A percentile compares a stretch with the other conserved stretches of the same genome.
These are phyloP conservation scores for Paracorniculantispora psalliotae DNA, from an alignment of 2,329 filamentous ascomycete genomes.

Conservation along the genomic window DNA sequence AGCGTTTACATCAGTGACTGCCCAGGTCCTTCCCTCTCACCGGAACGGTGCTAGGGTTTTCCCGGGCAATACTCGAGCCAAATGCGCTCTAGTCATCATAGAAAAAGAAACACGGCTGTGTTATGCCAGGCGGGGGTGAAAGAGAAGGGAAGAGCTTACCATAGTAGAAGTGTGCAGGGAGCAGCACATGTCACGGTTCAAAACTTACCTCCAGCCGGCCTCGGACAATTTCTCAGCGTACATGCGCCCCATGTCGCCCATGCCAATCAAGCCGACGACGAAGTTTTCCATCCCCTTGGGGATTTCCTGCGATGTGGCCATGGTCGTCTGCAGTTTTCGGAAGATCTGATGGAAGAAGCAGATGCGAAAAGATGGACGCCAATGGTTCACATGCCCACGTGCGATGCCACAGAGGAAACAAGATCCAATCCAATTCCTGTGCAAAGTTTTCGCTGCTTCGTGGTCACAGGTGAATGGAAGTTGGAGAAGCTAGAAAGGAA, in stretches of 20 bases:
- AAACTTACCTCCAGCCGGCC: slow-evolving; percentile 86
- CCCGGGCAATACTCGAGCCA: slow-evolving; percentile 94
- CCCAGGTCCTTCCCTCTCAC: slow-evolving; percentile 56
- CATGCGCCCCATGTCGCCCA: slow-evolving; percentile 99
- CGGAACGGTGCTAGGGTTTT: slow-evolving; percentile 67
- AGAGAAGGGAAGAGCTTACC: slow-evolving; percentile 31
- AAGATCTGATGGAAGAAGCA: slow-evolving; percentile 13
- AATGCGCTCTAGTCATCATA: slow-evolving; percentile 99
- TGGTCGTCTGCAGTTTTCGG: slow-evolving; percentile 22
- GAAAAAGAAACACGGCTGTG: slow-evolving; percentile 28
- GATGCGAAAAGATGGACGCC: slow-evolving; percentile 17
- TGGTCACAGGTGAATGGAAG: background rate
- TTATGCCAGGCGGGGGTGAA: background rate
- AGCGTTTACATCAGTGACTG: slow-evolving; percentile 98
- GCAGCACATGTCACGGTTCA: slow-evolving; percentile 7
- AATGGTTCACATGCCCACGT: slow-evolving; percentile 22
- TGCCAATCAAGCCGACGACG: slow-evolving; percentile 89
- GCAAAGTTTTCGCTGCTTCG: background rate
- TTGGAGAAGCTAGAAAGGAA: slow-evolving; percentile 12
- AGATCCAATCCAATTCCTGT: background rate
- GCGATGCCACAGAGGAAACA: background rate
- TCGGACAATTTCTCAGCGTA: slow-evolving; percentile 83
- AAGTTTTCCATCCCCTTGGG: slow-evolving; percentile 58
- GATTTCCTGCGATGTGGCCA: slow-evolving; percentile 23
- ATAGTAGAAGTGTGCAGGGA: slow-evolving; percentile 20